These are phyloP conservation scores for Saprolegnia diclina DNA, from an alignment of 352 stramenopile genomes.

Conservation along the genomic window DNA sequence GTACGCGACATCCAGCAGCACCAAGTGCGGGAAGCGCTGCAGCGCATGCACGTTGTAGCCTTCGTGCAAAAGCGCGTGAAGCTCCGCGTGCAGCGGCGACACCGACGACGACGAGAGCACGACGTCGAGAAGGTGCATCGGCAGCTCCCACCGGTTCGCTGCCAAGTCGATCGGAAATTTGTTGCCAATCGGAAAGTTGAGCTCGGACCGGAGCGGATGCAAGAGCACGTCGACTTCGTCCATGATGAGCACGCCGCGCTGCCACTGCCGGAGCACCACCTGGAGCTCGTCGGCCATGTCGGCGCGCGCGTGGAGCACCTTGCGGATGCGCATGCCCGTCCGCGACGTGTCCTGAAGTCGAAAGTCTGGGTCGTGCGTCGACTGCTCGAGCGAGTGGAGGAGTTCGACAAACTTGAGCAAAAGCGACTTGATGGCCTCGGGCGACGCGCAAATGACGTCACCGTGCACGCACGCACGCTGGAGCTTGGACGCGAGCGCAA, in stretches of 20 bases:
- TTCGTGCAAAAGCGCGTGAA: constrained; percentile 88
- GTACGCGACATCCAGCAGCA: constrained; percentile 95
- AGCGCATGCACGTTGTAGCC: constrained; percentile 92
- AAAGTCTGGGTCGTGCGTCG: constrained; percentile 60
- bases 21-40: constrained; percentile 96
- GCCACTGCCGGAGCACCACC: constrained; percentile 84
- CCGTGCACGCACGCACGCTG: constrained; percentile 83
- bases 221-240: constrained; percentile 91
- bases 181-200: constrained; percentile 90
- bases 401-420: constrained; percentile 98
- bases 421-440: constrained; percentile 99
- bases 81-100: constrained; percentile 38
- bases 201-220: constrained; percentile 84
- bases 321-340: constrained; percentile 61
- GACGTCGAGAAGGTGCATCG: constrained; percentile 92
- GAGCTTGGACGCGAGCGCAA: constrained; percentile 79
- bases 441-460: constrained; percentile 97
- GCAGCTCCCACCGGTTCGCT: constrained; percentile 88
- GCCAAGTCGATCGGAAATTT: constrained; percentile 88
- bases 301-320: constrained; percentile 66
- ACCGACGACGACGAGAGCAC: constrained; percentile 57
- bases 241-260: constrained; percentile 92
- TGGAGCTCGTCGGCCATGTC: constrained; percentile 89
- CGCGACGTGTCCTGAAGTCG: constrained; percentile 53
- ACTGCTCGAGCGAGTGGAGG: constrained; percentile 85